These are phyloP conservation scores for Sonneratia caseolaris DNA, from an alignment of 345 rosid species.

Conservation along the genomic window DNA sequence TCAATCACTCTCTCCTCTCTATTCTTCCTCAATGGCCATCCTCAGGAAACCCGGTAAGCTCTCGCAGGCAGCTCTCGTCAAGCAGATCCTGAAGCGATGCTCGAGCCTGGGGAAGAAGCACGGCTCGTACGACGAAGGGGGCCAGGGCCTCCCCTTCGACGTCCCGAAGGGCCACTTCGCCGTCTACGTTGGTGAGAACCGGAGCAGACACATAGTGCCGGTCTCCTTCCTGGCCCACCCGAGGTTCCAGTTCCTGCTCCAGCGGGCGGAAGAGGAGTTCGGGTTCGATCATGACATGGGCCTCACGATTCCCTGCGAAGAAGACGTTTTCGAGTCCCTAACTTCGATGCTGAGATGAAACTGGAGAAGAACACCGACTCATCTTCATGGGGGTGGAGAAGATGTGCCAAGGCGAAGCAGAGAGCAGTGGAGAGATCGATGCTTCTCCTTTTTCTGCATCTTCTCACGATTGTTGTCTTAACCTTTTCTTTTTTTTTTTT, in stretches of 20 bases:
- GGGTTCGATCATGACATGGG: conserved; percentile 34
- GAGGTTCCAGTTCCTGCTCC: conserved; percentile 23
- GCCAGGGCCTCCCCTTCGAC: conserved; percentile 34
- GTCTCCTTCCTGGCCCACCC: conserved; percentile 27
- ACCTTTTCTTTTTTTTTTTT: not conserved
- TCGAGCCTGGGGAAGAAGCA: conserved; percentile 68
- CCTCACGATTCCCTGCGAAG: conserved; percentile 36
- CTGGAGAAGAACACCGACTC: too few species aligned
- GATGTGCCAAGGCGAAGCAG: not conserved
- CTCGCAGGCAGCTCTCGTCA: conserved; percentile 54
- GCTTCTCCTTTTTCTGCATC: not conserved
- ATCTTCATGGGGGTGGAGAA: not conserved
- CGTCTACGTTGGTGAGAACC: conserved; percentile 29
- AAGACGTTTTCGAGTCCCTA: conserved; percentile 20
- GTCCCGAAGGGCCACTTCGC: conserved; percentile 34
- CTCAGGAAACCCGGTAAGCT: conserved; percentile 45
- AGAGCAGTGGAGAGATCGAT: not conserved
- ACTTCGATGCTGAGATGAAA: conserved; percentile 12
- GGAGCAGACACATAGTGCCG: conserved; percentile 26
- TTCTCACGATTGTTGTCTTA: not conserved
- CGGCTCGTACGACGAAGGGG: conserved; percentile 25
- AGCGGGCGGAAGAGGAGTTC: conserved; percentile 28
- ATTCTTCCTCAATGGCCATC: conserved; percentile 34
- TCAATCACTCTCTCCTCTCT: too few species aligned
- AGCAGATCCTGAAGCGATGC: conserved; percentile 68